These are phyloP conservation scores for Ceriops decandra DNA, from an alignment of 345 rosid species.

Conservation along the genomic window DNA sequence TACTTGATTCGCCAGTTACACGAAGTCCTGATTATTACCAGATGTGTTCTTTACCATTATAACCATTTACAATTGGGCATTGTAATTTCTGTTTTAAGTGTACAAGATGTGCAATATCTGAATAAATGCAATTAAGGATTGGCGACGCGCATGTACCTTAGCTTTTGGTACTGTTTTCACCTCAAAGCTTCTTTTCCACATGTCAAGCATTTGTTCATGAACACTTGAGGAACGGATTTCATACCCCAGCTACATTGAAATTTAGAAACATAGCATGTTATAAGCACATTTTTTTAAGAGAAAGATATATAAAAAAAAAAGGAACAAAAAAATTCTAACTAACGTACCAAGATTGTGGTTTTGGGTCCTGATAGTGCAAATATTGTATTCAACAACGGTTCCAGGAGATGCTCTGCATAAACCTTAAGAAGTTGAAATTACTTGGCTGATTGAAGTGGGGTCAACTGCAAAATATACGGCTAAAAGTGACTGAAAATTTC, in stretches of 20 bases:
- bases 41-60: neutral
- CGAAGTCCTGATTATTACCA: neutral
- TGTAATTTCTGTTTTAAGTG: neutral
- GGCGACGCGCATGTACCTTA: conserved; percentile 43
- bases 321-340: neutral
- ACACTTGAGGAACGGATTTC: conserved; percentile 84
- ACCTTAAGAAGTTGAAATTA: conserved; percentile 47
- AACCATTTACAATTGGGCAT: neutral
- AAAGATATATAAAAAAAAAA: neutral
- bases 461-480: neutral
- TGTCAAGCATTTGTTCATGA: conserved; percentile 80
- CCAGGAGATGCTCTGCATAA: conserved; percentile 90
- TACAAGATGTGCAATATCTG: neutral
- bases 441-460: neutral
- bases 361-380: conserved; percentile 72
- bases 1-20: neutral
- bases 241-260: conserved; percentile 63
- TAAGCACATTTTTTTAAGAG: neutral
- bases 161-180: conserved; percentile 67
- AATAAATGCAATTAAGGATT: neutral
- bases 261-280: conserved; percentile 6
- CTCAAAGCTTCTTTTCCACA: conserved; percentile 73
- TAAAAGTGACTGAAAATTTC: too few species aligned
- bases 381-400: conserved; percentile 66
- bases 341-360: conserved; percentile 68